A percentile compares a stretch with the other conserved stretches of the same genome.
phyloP scores from a whole-genome alignment of 2,329 filamentous ascomycete species.

The Dryadomyces sulphureus region DNA sequence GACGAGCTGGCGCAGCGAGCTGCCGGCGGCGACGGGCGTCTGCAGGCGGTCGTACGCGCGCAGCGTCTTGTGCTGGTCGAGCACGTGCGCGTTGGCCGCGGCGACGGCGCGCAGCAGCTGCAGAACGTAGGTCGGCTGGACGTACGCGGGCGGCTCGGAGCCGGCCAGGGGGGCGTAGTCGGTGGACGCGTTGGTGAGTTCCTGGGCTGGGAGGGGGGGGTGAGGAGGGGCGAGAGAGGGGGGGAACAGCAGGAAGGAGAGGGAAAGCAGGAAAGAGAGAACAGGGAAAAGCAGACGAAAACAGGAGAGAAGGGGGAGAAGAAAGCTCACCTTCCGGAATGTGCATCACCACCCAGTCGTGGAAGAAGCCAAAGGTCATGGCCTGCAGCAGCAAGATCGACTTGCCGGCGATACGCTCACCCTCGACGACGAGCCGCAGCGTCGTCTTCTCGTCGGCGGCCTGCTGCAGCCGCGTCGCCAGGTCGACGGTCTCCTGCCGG shows the following conservation, averaged over 20 bases:
- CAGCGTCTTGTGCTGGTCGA: slow-evolving; percentile 35
- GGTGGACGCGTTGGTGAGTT: slow-evolving; percentile 65
- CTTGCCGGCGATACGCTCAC: slow-evolving; percentile 67
- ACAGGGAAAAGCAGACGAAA: too few species aligned
- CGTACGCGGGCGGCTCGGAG: slow-evolving; percentile 46
- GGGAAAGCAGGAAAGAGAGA: too few species aligned
- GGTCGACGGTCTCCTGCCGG: slow-evolving; percentile 59
- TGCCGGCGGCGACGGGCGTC: slow-evolving; percentile 45
- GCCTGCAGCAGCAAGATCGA: slow-evolving; percentile 75
- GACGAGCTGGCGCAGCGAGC: slow-evolving; percentile 54
- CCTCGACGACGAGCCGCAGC: slow-evolving; percentile 53
- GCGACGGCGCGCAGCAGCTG: slow-evolving; percentile 58
- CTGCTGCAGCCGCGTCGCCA: slow-evolving; percentile 48
- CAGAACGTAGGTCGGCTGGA: slow-evolving; percentile 65
- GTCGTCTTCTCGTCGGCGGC: slow-evolving; percentile 39
- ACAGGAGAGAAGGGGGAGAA: too few species aligned
- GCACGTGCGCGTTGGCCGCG: slow-evolving; percentile 54
- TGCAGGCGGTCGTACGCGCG: slow-evolving; percentile 28
- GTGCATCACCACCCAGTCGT: slow-evolving; percentile 78
- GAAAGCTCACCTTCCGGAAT: slow-evolving; percentile 83
- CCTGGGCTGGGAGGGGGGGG: slow-evolving; percentile 44
- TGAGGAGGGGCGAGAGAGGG: too few species aligned
- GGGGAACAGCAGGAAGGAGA: too few species aligned
- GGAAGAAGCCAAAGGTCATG: slow-evolving; percentile 64
- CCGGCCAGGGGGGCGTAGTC: slow-evolving; percentile 60